These are phyloP conservation scores for Diutina siamensis DNA, from an alignment of 1,139 yeast genomes.

Conservation along the genomic window DNA sequence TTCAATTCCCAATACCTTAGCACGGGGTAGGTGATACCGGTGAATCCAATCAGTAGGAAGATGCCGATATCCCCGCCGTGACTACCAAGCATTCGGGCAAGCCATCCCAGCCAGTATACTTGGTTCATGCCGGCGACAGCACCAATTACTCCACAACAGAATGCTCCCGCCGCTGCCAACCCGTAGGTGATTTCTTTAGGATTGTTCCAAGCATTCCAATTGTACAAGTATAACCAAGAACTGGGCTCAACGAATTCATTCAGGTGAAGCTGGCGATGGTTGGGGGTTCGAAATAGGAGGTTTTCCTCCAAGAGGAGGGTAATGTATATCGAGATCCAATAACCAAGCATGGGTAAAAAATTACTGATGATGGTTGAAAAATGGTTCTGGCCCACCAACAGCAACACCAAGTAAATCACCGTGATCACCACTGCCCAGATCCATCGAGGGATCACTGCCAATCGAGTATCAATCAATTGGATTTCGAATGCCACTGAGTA, in stretches of 20 bases:
- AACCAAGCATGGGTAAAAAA: constrained; percentile 20
- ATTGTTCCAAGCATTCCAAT: constrained; percentile 14
- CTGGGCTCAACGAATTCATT: constrained; percentile 10
- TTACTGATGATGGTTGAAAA: constrained; percentile 17
- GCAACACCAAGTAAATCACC: constrained; percentile 14
- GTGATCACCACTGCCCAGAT: constrained; percentile 16
- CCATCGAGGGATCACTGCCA: constrained; percentile 17
- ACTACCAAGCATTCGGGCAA: not conserved
- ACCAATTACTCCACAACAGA: constrained; percentile 13
- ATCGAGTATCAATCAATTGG: constrained; percentile 15
- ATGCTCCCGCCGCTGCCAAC: constrained; percentile 17
- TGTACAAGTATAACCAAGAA: constrained; percentile 9
- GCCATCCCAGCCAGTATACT: constrained; percentile 1
- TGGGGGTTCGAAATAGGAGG: constrained; percentile 12
- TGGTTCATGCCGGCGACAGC: constrained; percentile 5
- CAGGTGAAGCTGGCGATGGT: constrained; percentile 10
- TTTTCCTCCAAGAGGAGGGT: constrained; percentile 17
- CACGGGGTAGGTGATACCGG: not conserved
- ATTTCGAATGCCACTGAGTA: constrained; percentile 18
- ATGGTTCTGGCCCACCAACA: constrained; percentile 15
- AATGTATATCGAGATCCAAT: constrained; percentile 20
- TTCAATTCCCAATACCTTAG: not conserved
- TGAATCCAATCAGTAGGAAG: not conserved
- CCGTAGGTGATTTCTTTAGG: constrained; percentile 15
- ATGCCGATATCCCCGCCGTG: constrained; percentile 5